phyloP scores from a whole-genome alignment of 768 basidiomycete species.

The Clitopilus passeckerianus region DNA sequence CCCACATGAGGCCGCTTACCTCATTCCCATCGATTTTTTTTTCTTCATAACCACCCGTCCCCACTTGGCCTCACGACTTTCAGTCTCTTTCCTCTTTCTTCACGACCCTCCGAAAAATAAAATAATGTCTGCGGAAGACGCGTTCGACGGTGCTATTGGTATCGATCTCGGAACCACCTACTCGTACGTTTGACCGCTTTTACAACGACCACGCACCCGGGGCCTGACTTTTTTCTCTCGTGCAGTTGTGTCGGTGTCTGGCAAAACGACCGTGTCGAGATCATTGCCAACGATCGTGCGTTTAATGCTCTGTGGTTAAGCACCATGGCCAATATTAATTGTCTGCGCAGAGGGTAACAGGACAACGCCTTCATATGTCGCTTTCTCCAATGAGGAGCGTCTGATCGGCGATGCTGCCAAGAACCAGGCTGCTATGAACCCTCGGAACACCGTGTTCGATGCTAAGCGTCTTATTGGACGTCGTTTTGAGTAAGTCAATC shows the following conservation, averaged over 20 bases:
- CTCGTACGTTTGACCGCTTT: slow-evolving; percentile 51
- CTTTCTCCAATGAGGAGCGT: slow-evolving; percentile 95
- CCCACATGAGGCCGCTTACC: slow-evolving; percentile 43
- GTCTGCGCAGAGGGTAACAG: slow-evolving; percentile 83
- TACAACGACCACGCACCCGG: neutral
- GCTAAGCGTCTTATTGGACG: slow-evolving; percentile 99
- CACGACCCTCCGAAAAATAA: slow-evolving; percentile 41
- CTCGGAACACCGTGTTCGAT: slow-evolving; percentile 97
- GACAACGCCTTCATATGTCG: slow-evolving; percentile 98
- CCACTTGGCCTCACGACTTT: slow-evolving; percentile 23
- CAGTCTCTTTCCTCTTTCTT: slow-evolving; percentile 21
- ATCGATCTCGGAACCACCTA: slow-evolving; percentile 98
- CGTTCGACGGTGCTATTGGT: slow-evolving; percentile 95
- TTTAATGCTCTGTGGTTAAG: slow-evolving; percentile 8
- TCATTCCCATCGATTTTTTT: slow-evolving; percentile 50
- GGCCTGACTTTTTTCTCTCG: slow-evolving; percentile 14
- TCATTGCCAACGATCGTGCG: slow-evolving; percentile 96
- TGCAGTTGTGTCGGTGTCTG: slow-evolving; percentile 95
- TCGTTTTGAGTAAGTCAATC: slow-evolving; percentile 74
- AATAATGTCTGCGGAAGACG: slow-evolving; percentile 57
- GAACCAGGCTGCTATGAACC: slow-evolving; percentile 99
- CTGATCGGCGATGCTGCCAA: slow-evolving; percentile 98
- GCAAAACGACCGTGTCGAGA: slow-evolving; percentile 99
- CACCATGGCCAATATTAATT: slow-evolving; percentile 1
- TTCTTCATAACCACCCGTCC: slow-evolving; percentile 32